A percentile compares a stretch with the other conserved stretches of the same genome.
Conservation (phyloP, 768 basidiomycete species). For the Antrodiella citrinella region DNA sequence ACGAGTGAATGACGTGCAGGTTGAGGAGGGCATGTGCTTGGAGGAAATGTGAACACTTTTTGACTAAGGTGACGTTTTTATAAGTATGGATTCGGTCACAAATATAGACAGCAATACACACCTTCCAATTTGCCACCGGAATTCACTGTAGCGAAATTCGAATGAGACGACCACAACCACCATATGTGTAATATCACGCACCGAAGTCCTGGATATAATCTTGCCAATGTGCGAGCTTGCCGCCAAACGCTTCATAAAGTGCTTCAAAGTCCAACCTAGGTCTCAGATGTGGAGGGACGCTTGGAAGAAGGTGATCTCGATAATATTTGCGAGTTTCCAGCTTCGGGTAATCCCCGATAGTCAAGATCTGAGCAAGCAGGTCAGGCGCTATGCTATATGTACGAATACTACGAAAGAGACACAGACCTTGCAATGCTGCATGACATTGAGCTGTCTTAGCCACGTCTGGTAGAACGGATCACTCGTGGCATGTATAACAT, state of each 20-base stretch:
- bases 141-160: slow-evolving; percentile 43
- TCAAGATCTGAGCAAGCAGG: slow-evolving; percentile 46
- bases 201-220: slow-evolving; percentile 74
- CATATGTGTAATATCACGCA: slow-evolving; percentile 22
- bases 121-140: slow-evolving; percentile 64
- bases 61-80: slow-evolving; percentile 36
- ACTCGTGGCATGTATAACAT: slow-evolving; percentile 76
- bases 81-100: background rate
- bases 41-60: slow-evolving; percentile 74
- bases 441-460: slow-evolving; percentile 71
- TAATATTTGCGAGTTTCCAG: slow-evolving; percentile 62
- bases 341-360: slow-evolving; percentile 74
- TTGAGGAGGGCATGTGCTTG: slow-evolving; percentile 81
- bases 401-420: background rate
- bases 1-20: slow-evolving; percentile 81
- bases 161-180: no score
- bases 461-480: slow-evolving; percentile 83
- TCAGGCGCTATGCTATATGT: background rate
- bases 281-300: slow-evolving; percentile 56
- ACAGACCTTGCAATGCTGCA: slow-evolving; percentile 73
- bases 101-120: slow-evolving; percentile 26
- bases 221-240: slow-evolving; percentile 76
- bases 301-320: slow-evolving; percentile 53
- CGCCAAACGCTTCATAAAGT: slow-evolving; percentile 75
- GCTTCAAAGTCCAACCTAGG: slow-evolving; percentile 56